Evolutionary conservation across 495 filamentous ascomycete species (phyloP).

Genomic region (Delitschia confertaspora): DNA sequence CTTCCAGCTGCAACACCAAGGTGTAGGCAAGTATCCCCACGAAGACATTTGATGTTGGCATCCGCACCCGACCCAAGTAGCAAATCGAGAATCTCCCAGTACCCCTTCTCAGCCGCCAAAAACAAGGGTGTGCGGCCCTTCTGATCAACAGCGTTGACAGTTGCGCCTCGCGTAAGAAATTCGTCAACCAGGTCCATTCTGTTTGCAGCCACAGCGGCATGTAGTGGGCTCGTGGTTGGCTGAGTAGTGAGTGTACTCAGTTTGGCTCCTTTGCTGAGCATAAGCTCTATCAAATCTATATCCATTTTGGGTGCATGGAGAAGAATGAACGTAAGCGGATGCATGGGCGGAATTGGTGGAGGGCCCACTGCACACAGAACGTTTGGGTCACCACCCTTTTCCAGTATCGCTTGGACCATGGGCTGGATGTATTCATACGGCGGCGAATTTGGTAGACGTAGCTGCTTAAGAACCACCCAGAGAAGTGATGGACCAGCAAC

Average conservation of each 20-base stretch:
- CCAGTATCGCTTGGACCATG: slow-evolving; percentile 6
- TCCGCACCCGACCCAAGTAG: slow-evolving; percentile 9
- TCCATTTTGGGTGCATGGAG: slow-evolving; percentile 11
- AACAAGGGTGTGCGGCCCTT: slow-evolving; percentile 7
- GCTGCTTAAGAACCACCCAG: slow-evolving; percentile 15
- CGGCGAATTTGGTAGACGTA: not conserved
- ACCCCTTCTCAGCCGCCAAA: slow-evolving; percentile 11
- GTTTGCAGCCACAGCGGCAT: slow-evolving; percentile 19
- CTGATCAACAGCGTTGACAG: slow-evolving; percentile 2
- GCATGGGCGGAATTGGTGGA: not conserved
- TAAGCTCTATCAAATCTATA: slow-evolving; percentile 16
- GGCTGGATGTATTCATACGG: slow-evolving; percentile 8
- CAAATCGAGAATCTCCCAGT: slow-evolving; percentile 16
- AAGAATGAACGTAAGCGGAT: slow-evolving; percentile 18
- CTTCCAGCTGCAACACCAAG: slow-evolving; percentile 1
- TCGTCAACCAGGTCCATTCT: slow-evolving; percentile 16
- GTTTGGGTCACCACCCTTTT: slow-evolving; percentile 9
- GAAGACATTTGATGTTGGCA: slow-evolving; percentile 3
- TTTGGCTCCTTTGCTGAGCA: slow-evolving; percentile 8
- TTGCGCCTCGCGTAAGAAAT: slow-evolving; percentile 1
- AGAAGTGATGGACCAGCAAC: too few species aligned
- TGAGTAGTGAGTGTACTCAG: too few species aligned
- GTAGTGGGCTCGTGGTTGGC: slow-evolving; percentile 14
- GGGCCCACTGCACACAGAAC: not conserved
- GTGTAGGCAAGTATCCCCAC: slow-evolving; percentile 15